phyloP scores from a whole-genome alignment of 2,329 filamentous ascomycete genomes.

The Verticillium tricorpus region DNA sequence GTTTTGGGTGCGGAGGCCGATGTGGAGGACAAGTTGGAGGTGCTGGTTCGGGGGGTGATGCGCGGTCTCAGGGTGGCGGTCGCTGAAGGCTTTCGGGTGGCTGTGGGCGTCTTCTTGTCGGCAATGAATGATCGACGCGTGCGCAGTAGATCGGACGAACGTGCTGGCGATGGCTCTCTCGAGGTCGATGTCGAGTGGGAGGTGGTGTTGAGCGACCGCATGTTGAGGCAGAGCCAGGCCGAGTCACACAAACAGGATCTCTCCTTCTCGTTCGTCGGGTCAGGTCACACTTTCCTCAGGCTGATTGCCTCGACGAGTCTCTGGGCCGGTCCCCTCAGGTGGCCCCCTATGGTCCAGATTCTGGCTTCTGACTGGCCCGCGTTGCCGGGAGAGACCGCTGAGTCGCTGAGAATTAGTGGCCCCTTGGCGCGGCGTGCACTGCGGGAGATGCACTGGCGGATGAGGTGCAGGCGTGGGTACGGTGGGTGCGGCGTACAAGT shows the following conservation, averaged over 20 bases:
- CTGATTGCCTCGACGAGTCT: background rate
- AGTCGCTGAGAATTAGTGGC: background rate
- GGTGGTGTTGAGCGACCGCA: constrained; percentile 4
- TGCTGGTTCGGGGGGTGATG: background rate
- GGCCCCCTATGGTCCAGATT: background rate
- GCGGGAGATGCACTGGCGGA: background rate
- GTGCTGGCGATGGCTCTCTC: background rate
- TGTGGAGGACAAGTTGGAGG: background rate
- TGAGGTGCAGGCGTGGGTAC: background rate
- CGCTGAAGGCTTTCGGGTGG: background rate
- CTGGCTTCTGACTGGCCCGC: background rate
- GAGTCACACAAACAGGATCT: background rate
- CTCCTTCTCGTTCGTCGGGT: background rate
- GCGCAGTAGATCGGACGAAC: constrained; percentile 1
- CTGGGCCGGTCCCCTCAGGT: background rate
- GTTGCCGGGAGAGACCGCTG: background rate
- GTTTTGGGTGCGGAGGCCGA: constrained; percentile 4
- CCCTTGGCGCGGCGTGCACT: background rate
- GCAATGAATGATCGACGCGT: constrained; percentile 1
- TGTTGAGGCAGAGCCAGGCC: background rate
- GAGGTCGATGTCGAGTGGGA: constrained; percentile 3
- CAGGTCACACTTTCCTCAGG: background rate
- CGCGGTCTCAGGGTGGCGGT: background rate
- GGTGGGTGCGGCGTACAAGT: background rate
- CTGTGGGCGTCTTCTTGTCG: background rate